A percentile compares a stretch with the other conserved stretches of the same genome.
Conservation (phyloP, 768 basidiomycete species). For the Boletus tomentosulus region DNA sequence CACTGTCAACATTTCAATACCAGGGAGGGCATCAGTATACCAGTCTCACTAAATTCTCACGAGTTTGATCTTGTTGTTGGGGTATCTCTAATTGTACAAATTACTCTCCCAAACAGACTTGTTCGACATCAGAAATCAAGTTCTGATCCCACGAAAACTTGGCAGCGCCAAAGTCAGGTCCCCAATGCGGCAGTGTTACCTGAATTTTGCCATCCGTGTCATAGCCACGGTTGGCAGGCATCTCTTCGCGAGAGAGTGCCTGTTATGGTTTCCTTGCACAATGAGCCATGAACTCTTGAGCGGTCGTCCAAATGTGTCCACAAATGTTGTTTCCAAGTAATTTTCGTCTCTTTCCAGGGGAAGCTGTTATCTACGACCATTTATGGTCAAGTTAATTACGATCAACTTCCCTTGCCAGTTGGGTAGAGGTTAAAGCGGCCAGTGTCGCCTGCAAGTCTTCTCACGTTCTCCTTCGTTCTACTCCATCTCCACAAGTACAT, state of each 20-base stretch:
- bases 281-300: background rate
- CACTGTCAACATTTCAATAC: no score
- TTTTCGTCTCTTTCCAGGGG: background rate
- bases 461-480: constrained; percentile 16
- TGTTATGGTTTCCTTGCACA: background rate
- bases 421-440: constrained; percentile 7
- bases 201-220: background rate
- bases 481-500: constrained; percentile 8
- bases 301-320: background rate
- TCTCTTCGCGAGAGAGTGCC: constrained; percentile 1
- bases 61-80: background rate
- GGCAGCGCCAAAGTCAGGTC: background rate
- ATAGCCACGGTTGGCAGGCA: background rate
- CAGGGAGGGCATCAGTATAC: background rate
- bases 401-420: background rate
- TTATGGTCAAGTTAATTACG: constrained; percentile 13
- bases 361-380: background rate
- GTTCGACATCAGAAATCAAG: background rate
- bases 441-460: constrained; percentile 5
- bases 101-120: no score
- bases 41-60: background rate
- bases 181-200: background rate
- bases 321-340: background rate
- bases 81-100: background rate
- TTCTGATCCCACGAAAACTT: background rate